Evolutionary conservation across 83 land plant genomes (phyloP).

Genomic region (Thuja plicata): DNA sequence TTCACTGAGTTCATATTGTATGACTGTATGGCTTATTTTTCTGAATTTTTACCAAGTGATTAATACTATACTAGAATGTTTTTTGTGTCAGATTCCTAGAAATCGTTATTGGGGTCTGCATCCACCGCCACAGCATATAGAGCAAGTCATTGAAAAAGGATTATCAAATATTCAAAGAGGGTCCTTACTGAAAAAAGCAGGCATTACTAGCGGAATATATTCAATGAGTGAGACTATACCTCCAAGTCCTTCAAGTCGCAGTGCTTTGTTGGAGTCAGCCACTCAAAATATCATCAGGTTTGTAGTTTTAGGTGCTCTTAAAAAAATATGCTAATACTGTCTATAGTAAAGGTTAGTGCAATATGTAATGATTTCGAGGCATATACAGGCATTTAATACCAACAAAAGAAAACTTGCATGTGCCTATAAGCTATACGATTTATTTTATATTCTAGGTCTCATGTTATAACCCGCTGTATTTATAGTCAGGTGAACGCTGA

Average conservation of each 20-base stretch:
- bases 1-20: neutral
- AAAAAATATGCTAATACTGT: neutral
- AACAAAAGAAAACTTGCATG: neutral
- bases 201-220: constrained; percentile 40
- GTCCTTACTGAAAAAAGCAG: constrained; percentile 64
- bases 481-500: too few relatives aligned
- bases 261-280: constrained; percentile 59
- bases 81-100: constrained; percentile 72
- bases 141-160: constrained; percentile 83
- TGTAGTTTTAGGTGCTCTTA: constrained; percentile 11
- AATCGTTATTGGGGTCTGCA: constrained; percentile 99
- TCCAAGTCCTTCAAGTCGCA: constrained; percentile 50
- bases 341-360: neutral
- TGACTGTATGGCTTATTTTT: neutral
- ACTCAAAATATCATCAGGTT: constrained; percentile 65
- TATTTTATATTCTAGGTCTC: too few relatives aligned
- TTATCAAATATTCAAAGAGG: constrained; percentile 86
- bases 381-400: neutral
- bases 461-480: too few relatives aligned
- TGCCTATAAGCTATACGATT: too few relatives aligned
- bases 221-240: constrained; percentile 41
- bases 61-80: neutral
- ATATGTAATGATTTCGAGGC: neutral
- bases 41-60: neutral
- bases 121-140: constrained; percentile 88